These are phyloP conservation scores for Ramularia collo-cygni DNA, from an alignment of 2,329 filamentous ascomycete species.

Conservation along the genomic window DNA sequence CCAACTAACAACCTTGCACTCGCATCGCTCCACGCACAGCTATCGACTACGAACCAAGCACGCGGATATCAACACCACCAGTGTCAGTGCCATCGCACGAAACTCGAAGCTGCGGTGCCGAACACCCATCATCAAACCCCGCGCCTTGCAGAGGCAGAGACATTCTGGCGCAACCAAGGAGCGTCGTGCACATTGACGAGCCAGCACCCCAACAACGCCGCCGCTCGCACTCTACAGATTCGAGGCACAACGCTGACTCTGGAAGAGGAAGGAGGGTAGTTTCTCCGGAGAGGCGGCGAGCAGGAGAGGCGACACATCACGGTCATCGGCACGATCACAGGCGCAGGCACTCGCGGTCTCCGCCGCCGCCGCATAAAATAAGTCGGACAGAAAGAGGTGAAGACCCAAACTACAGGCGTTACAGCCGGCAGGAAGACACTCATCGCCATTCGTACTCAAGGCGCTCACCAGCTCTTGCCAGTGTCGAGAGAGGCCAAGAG, in stretches of 20 bases:
- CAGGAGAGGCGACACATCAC: slow-evolving; percentile 7
- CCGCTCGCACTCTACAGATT: slow-evolving; percentile 36
- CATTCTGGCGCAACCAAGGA: slow-evolving; percentile 17
- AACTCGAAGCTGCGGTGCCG: slow-evolving; percentile 17
- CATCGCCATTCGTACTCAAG: slow-evolving; percentile 2
- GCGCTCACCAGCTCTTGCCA: slow-evolving; percentile 4
- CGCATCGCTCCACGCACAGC: slow-evolving; percentile 11
- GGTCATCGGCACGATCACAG: slow-evolving; percentile 7
- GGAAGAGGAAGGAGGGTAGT: slow-evolving; percentile 26
- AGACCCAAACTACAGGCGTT: background rate
- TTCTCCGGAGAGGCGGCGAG: slow-evolving; percentile 27
- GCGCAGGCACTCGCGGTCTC: slow-evolving; percentile 18
- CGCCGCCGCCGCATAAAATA: slow-evolving; percentile 7
- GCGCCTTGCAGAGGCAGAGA: slow-evolving; percentile 1
- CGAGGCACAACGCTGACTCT: slow-evolving; percentile 30
- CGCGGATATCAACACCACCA: slow-evolving; percentile 8
- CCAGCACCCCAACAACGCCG: slow-evolving; percentile 33
- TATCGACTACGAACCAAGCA: slow-evolving; percentile 5
- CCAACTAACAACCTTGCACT: slow-evolving; percentile 5
- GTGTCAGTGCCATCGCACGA: slow-evolving; percentile 11
- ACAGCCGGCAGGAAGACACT: slow-evolving; percentile 5
- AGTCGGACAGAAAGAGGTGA: slow-evolving; percentile 1
- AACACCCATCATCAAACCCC: slow-evolving; percentile 6
- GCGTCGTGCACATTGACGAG: slow-evolving; percentile 27
- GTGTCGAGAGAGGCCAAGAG: slow-evolving; percentile 5